phyloP scores from a whole-genome alignment of 345 rosid genomes.

The Eucalyptus camaldulensis region DNA sequence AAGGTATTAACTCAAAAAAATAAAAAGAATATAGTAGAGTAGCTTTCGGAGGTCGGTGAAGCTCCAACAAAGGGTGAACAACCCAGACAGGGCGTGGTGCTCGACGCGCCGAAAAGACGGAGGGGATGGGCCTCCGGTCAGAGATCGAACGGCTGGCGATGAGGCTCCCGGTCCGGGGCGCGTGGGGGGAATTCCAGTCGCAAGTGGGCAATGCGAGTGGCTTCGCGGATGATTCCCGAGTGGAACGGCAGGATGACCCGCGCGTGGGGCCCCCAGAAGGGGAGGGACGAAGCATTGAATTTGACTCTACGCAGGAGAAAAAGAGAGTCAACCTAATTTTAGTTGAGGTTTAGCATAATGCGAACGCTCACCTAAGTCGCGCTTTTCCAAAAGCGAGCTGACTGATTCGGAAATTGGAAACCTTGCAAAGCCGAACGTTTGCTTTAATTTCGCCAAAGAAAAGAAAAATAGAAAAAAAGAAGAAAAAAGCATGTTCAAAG shows the following conservation, averaged over 20 bases:
- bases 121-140: neutral
- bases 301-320: neutral
- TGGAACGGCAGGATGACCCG: neutral
- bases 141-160: neutral
- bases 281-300: neutral
- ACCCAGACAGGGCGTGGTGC: neutral
- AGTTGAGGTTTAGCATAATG: neutral
- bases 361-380: neutral
- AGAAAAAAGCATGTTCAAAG: neutral
- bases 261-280: neutral
- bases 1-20: too few relatives aligned
- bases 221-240: neutral
- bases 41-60: neutral
- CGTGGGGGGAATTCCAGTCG: neutral
- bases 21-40: neutral
- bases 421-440: neutral
- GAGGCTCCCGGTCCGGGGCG: neutral
- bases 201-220: neutral
- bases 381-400: neutral
- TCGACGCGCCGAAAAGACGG: neutral
- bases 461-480: neutral
- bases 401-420: neutral
- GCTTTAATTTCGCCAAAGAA: neutral
- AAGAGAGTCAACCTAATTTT: neutral
- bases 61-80: neutral